Evolutionary conservation across 2,329 filamentous ascomycete genomes (phyloP).

Genomic region (Grosmannia huntii): DNA sequence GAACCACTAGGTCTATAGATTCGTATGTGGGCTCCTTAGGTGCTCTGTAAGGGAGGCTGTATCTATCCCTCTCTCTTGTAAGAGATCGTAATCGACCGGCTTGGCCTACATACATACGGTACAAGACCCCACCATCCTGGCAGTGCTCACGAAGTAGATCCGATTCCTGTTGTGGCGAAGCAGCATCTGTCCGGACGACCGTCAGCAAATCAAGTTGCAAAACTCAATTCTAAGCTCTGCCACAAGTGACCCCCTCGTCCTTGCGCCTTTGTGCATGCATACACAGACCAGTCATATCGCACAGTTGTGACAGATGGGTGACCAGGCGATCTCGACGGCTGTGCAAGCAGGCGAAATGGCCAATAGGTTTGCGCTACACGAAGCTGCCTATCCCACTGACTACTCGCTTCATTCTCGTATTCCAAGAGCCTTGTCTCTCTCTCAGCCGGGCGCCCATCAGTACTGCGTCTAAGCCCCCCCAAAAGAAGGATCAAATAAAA

Average conservation of each 20-base stretch:
- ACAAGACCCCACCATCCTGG: too few relatives aligned
- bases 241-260: not conserved
- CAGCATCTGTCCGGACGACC: not conserved
- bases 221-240: not conserved
- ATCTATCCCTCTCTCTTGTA: too few relatives aligned
- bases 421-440: not conserved
- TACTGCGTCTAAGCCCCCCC: not conserved
- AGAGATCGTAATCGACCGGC: too few relatives aligned
- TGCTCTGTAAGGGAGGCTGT: too few relatives aligned
- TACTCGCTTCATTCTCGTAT: not conserved
- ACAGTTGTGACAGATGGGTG: not conserved
- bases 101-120: too few relatives aligned
- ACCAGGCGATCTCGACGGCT: not conserved
- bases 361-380: too few relatives aligned
- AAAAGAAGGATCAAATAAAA: not conserved
- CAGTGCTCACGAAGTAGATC: too few relatives aligned
- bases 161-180: not conserved
- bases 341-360: not conserved
- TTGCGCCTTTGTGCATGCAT: not conserved
- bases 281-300: not conserved
- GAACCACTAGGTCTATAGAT: too few relatives aligned
- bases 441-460: not conserved
- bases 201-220: not conserved
- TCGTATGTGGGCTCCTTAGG: too few relatives aligned
- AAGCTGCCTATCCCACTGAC: not conserved